Base-by-base conservation (phyloP, 2,329 filamentous ascomycete species). In the Neurospora crassa region DNA sequence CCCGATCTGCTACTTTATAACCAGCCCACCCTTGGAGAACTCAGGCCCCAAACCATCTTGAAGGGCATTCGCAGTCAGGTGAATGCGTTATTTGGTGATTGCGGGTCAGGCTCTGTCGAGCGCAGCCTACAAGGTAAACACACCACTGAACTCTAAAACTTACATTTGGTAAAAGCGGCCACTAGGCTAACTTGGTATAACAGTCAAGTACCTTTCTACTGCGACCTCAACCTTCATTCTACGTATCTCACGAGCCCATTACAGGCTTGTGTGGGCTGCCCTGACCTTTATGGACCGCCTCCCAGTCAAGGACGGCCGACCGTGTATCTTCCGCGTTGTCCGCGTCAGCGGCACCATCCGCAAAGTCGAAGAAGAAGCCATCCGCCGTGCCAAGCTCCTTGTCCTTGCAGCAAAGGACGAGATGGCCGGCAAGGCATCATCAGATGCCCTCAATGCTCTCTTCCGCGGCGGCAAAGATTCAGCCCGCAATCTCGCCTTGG, bases 161-260 rank as follows among this genome's bases (percentile, higher is more conserved):
- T 40, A 37, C 40, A 67, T 41, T 53, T 8, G 6, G 67, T 42
- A 53, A 40, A 20, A 40, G 43, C 14, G 43, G 24, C 47, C 43
- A 63, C 40, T 67, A 68, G 45, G 70, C 76, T 81, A 71, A 80
- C 74, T 40, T 41, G 16, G 71, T 67, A 24, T 6, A 53, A 42
- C 74, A 95, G 93, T 99, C 70, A 97, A 97, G 84, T 99, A 99
- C 80, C 86, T 96, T 69, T 97, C 94, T 0, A 85, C 90, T 3
- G 92, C 94, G n/a, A 99, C 96, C 0, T 97, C 93, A 6, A 99
- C 95, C 1, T 93, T 95, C 70, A 99, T 99, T 72, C 85, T 99
- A 47, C 89, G 92, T 74, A 93, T 94, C 74, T 89, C 92, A 3
- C 90, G 96, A 71, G 89, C 90, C 18, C 90, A 97, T 75, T 96